Conservation (phyloP, 2,329 filamentous ascomycete species). For the Paraphaeosphaeria sporulosa region DNA sequence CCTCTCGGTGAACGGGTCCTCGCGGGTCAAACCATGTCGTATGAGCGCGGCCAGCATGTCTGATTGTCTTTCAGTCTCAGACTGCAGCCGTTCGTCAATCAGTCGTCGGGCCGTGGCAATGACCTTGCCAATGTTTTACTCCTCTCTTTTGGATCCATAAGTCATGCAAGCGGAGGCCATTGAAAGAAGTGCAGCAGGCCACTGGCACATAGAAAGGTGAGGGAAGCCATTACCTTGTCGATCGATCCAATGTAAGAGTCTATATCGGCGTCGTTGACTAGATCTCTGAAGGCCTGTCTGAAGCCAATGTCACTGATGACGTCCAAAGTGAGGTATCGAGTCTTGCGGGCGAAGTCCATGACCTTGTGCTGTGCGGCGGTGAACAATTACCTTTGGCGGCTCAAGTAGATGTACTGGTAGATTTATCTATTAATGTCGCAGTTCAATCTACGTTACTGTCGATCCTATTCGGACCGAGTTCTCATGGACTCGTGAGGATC, state of each 20-base stretch:
- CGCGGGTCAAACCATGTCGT: slow-evolving; percentile 51
- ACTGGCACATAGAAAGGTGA: slow-evolving; percentile 16
- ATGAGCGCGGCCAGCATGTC: slow-evolving; percentile 64
- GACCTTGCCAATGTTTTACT: slow-evolving; percentile 33
- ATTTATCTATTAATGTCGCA: slow-evolving; percentile 57
- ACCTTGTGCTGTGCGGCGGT: slow-evolving; percentile 19
- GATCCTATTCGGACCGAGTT: too few relatives aligned
- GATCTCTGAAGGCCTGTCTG: slow-evolving; percentile 61
- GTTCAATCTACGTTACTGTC: too few relatives aligned
- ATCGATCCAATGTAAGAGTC: slow-evolving; percentile 56
- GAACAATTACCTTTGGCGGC: slow-evolving; percentile 54
- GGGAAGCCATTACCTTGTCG: slow-evolving; percentile 40
- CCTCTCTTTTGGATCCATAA: slow-evolving; percentile 42
- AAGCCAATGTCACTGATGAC: slow-evolving; percentile 63
- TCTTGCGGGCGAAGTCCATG: slow-evolving; percentile 50
- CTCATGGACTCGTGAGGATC: too few relatives aligned
- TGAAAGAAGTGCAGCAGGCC: slow-evolving; percentile 24
- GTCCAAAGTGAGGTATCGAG: slow-evolving; percentile 63
- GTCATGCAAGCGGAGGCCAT: slow-evolving; percentile 28
- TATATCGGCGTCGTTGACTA: slow-evolving; percentile 59
- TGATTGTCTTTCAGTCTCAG: slow-evolving; percentile 52
- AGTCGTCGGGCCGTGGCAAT: slow-evolving; percentile 27
- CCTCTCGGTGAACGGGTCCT: slow-evolving; percentile 51
- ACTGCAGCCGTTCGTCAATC: slow-evolving; percentile 28
- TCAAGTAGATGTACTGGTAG: slow-evolving; percentile 54